Base-by-base conservation (phyloP, 768 basidiomycete species). In the Boletus rex-veris region DNA sequence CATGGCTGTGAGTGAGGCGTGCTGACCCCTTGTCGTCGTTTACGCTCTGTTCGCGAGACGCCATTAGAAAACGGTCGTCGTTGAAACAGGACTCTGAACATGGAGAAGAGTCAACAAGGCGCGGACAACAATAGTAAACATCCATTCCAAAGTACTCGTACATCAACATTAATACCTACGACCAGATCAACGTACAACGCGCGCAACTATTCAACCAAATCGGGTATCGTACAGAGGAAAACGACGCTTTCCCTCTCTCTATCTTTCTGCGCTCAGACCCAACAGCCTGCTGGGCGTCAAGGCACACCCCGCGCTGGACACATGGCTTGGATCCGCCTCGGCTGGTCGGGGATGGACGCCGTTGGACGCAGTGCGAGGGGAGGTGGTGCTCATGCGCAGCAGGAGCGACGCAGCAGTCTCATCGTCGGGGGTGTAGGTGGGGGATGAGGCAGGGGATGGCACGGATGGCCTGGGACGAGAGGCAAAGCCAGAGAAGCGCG, bases 341-440 rank as follows among this genome's bases (percentile, higher is more conserved):
- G 8, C 36, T 9, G 41, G 45, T 14, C 42, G 59, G 4, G 8
- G 35, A n/a, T 8, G 31, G 5, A 31, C 15, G 7, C 14, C 31
- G n/a, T 14, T 19, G 33, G 40, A 30, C 1, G 30, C 14, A 5
- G 43, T 31, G n/a, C 53, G 66, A 11, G 63, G 24, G 8, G 66
- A 64, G 5, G 54, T 58, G 24, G 43, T 73, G 58, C 80, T 78
- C 55, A 88, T 87, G 55, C 86, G 83, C 37, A 88, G 67, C 14
- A 88, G 67, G 54, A 88, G 71, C 4, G 86, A 81, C 15, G 86
- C 86, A 0, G 86, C 86, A 1, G 75, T 78, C 70, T 88, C 84
- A 63, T 90, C 87, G 50, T 88, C 87, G 0, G 83, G 80, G 5
- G 76, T 37, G 52, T 63, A 50, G 57, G 69, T 26, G 21, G 62